These are phyloP conservation scores for Diutina rugosa DNA, from an alignment of 1,139 yeast species.

Conservation along the genomic window DNA sequence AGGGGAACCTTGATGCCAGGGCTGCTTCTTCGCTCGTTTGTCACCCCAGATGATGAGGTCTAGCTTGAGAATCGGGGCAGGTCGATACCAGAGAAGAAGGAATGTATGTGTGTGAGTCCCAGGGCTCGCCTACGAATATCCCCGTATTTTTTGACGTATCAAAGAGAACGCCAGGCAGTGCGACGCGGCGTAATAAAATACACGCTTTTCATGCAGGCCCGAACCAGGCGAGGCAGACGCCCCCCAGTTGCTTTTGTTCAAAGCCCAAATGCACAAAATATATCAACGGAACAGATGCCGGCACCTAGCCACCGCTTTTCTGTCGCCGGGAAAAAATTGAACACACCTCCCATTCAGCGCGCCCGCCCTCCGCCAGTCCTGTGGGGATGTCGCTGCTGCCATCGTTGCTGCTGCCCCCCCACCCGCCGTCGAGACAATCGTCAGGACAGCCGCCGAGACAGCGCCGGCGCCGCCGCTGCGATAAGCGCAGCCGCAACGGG, in stretches of 20 bases:
- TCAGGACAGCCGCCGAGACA: neutral
- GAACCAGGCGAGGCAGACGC: neutral
- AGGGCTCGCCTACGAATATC: neutral
- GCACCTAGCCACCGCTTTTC: neutral
- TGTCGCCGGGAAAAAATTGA: neutral
- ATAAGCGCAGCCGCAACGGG: slow-evolving; percentile 1
- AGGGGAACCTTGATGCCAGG: too few relatives aligned
- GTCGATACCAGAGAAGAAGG: too few relatives aligned
- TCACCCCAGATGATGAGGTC: too few relatives aligned
- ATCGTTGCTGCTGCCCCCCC: neutral
- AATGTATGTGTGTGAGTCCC: too few relatives aligned
- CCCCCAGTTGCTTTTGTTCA: neutral
- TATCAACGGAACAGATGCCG: neutral
- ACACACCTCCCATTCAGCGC: neutral
- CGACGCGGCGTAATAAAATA: neutral
- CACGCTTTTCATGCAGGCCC: neutral
- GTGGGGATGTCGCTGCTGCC: neutral
- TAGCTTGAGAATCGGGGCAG: too few relatives aligned
- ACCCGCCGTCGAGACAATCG: neutral
- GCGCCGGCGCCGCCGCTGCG: slow-evolving; percentile 2
- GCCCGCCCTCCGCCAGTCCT: neutral
- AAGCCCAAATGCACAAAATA: neutral
- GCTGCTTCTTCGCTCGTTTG: too few relatives aligned
- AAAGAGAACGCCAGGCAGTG: neutral
- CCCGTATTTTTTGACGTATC: neutral